A percentile compares a stretch with the other conserved stretches of the same genome.
Conservation (phyloP, 2,329 filamentous ascomycete species). For the Magnaporthiopsis poae region DNA sequence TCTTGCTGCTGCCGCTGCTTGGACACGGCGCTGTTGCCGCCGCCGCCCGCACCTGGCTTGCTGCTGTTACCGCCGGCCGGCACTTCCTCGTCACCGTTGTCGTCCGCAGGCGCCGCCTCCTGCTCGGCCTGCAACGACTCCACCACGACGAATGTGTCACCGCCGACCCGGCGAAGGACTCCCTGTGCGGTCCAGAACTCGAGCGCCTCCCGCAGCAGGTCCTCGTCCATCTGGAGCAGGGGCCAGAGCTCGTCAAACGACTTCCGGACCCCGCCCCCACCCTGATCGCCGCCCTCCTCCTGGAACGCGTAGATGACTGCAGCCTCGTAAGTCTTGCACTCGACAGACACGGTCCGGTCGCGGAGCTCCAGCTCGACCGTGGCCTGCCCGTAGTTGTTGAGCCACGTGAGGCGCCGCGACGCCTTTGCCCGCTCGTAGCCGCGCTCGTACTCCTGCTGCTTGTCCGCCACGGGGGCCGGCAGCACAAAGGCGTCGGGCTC, state of each 20-base stretch:
- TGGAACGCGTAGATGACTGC: conserved; percentile 80
- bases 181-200: conserved; percentile 62
- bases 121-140: conserved; percentile 41
- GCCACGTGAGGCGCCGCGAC: conserved; percentile 78
- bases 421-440: conserved; percentile 74
- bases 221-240: conserved; percentile 61
- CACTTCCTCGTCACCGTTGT: conserved; percentile 17
- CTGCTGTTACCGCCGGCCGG: conserved; percentile 29
- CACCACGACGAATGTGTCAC: conserved; percentile 55
- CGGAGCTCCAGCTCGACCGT: conserved; percentile 72
- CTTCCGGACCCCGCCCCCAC: conserved; percentile 23
- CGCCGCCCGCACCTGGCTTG: conserved; percentile 31
- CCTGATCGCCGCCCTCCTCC: conserved; percentile 26
- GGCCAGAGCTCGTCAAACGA: conserved; percentile 42
- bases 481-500: conserved; percentile 47
- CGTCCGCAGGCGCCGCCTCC: conserved; percentile 19
- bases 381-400: conserved; percentile 70
- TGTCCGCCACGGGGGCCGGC: conserved; percentile 44
- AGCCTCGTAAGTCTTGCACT: conserved; percentile 76
- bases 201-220: conserved; percentile 58
- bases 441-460: conserved; percentile 61
- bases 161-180: conserved; percentile 48
- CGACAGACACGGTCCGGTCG: conserved; percentile 64
- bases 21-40: conserved; percentile 36
- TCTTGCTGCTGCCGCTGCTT: conserved; percentile 53